Evolutionary conservation across 2,329 filamentous ascomycete genomes (phyloP), one percentile per base, ranked within the genome.

Genomic region (Ceratocystiopsis minuta): DNA sequence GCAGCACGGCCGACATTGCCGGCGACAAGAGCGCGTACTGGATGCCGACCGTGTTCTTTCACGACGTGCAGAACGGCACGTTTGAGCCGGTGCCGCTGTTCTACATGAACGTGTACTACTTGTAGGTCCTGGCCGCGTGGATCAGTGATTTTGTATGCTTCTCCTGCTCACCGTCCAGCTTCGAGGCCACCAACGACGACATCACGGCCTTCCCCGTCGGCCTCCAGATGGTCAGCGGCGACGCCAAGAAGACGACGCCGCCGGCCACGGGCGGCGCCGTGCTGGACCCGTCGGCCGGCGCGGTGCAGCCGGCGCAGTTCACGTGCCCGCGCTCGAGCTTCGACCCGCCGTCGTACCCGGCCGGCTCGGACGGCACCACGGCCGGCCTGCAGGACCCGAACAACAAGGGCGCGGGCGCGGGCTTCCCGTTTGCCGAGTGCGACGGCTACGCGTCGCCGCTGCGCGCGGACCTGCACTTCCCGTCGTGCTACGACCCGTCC

Each of bases 71-170:
- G 50, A 72, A 76, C 48, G 71, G 70, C 39, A 68, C 66, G 40
- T 73, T 83, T 50, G 71, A 77, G 56, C 66, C 68, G 33, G 80
- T 86, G 16, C 66, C 75, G 37, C 61, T 81, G 46, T 76, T 78
- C 52, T 83, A 83, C 55, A 76, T 79, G 70, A 77, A 78, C 53
- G 71, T 72, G 46, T 90, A 90, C 64, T 87, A 88, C 61, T 77
- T 80, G n/a, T n/a, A n/a, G n/a, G n/a, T n/a, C n/a, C n/a, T n/a
- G n/a, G n/a, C n/a, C n/a, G n/a, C n/a, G n/a, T n/a, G n/a, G n/a
- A n/a, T n/a, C n/a, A n/a, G n/a, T n/a, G n/a, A n/a, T n/a, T n/a
- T n/a, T n/a, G n/a, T n/a, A n/a, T n/a, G n/a, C n/a, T n/a, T n/a
- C n/a, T n/a, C n/a, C n/a, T n/a, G n/a, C n/a, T n/a, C n/a, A n/a